Evolutionary conservation across 2,329 filamentous ascomycete species (phyloP), one percentile per base, ranked within the genome.

Genomic region (Periconia macrospinosa): DNA sequence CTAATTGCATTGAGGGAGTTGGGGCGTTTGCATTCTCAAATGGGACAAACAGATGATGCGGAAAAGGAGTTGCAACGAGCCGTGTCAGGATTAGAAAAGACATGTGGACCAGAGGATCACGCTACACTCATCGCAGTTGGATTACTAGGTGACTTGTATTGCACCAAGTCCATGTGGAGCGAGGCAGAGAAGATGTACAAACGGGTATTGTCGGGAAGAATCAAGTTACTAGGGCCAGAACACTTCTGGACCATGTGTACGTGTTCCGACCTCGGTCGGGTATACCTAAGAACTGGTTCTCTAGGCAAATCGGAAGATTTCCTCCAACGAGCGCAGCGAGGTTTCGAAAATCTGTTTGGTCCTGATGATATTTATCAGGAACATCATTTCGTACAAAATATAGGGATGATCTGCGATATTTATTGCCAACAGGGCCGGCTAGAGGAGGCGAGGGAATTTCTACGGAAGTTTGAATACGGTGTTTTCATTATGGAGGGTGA

Each of bases 131-230:
- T 3, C 2, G 23, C n/a, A 30, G 6, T 45, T n/a, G 3, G 7
- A 6, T 20, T 5, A 5, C 23, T 45, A 45, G 43, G 43, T 19
- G 2, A 27, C 6, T 6, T 45, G 15, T 45, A 45, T 49, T 35
- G 10, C n/a, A 42, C 59, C 45, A 58, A 53, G 50, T 58, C 49
- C 40, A 56, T 50, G 56, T 47, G 59, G 20, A 42, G 17, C 15
- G 50, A 57, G 23, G 58, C 58, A 20, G 59, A 61, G 49, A 37
- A 45, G 19, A 60, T 62, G 58, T 62, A 61, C 45, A 23, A 35
- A 15, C 50, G 47, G 44, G 56, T 50, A 44, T 56, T 60, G 48
- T 50, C 58, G 53, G 58, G 58, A 19, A 45, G 52, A 17, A 54
- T 59, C 56, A 45, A 58, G 53, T 50, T 49, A 49, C 27, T 47